phyloP scores from a whole-genome alignment of 2,329 filamentous ascomycete species.

The Didymella sp. region DNA sequence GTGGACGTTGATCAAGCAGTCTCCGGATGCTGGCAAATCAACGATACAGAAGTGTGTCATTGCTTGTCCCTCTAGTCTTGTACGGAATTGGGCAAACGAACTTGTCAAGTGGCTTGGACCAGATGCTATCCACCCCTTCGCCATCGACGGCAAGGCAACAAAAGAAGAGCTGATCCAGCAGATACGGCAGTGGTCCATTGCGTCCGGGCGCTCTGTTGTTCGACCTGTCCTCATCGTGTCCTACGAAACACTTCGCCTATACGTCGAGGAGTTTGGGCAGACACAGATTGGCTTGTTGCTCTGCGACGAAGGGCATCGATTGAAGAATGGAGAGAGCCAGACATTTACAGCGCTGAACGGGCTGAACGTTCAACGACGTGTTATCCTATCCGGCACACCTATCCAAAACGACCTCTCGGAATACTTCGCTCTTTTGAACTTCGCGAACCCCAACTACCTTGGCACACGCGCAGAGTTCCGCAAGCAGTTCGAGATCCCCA shows the following conservation, averaged over 20 bases:
- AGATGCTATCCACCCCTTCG: constrained; percentile 90
- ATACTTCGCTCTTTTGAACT: constrained; percentile 94
- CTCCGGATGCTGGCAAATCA: constrained; percentile 88
- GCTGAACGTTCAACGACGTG: constrained; percentile 86
- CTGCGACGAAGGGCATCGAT: constrained; percentile 93
- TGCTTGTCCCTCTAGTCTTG: constrained; percentile 93
- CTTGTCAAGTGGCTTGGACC: constrained; percentile 94
- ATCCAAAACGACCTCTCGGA: constrained; percentile 99
- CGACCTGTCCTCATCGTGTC: constrained; percentile 96
- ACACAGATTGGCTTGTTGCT: constrained; percentile 91
- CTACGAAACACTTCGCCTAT: constrained; percentile 91
- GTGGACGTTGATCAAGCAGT: constrained; percentile 97
- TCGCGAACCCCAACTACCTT: constrained; percentile 91
- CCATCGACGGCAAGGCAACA: constrained; percentile 93
- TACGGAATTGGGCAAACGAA: constrained; percentile 98
- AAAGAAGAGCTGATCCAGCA: constrained; percentile 93
- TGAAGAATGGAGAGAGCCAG: constrained; percentile 96
- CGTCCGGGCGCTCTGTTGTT: constrained; percentile 86
- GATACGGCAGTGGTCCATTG: constrained; percentile 92
- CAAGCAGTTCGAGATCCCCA: constrained; percentile 92
- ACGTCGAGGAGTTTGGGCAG: constrained; percentile 87
- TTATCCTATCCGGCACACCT: constrained; percentile 94
- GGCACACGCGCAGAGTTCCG: constrained; percentile 90
- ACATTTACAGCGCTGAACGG: constrained; percentile 91
- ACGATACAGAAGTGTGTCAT: constrained; percentile 98